phyloP scores from a whole-genome alignment of 2,329 filamentous ascomycete species.

The Eutypella sp. region DNA sequence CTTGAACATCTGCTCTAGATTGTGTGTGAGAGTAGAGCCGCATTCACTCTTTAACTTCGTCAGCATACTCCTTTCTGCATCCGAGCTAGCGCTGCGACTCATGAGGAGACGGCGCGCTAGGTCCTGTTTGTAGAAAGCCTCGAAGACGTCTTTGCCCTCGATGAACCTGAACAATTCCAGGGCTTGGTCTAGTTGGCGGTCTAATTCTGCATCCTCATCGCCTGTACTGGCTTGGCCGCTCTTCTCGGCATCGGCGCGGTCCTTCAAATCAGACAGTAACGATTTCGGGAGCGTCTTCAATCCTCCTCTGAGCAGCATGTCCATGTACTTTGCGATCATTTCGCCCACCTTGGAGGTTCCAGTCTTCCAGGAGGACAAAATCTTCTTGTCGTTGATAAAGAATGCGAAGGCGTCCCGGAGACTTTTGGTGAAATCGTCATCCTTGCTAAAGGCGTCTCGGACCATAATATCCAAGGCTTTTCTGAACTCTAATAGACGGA shows the following conservation, averaged over 20 bases:
- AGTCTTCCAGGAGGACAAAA: conserved; percentile 66
- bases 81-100: conserved; percentile 86
- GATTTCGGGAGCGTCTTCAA: conserved; percentile 74
- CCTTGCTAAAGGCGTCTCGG: conserved; percentile 67
- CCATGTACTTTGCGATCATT: conserved; percentile 98
- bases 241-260: conserved; percentile 52
- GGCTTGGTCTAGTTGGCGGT: conserved; percentile 85
- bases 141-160: conserved; percentile 94
- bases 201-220: conserved; percentile 89
- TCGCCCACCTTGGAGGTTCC: conserved; percentile 93
- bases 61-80: conserved; percentile 95
- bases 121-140: conserved; percentile 99
- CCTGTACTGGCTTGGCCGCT: conserved; percentile 62
- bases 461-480: conserved; percentile 72
- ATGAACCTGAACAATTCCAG: conserved; percentile 96
- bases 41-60: conserved; percentile 88
- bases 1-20: conserved; percentile 98
- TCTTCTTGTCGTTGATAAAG: conserved; percentile 89
- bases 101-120: conserved; percentile 84
- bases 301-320: conserved; percentile 80
- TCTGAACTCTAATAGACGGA: conserved; percentile 76
- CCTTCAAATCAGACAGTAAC: conserved; percentile 57
- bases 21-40: conserved; percentile 90
- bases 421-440: conserved; percentile 71
- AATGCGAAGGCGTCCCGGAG: conserved; percentile 80